Conservation (phyloP, 345 rosid genomes). For the Carallia pectinifolia region DNA sequence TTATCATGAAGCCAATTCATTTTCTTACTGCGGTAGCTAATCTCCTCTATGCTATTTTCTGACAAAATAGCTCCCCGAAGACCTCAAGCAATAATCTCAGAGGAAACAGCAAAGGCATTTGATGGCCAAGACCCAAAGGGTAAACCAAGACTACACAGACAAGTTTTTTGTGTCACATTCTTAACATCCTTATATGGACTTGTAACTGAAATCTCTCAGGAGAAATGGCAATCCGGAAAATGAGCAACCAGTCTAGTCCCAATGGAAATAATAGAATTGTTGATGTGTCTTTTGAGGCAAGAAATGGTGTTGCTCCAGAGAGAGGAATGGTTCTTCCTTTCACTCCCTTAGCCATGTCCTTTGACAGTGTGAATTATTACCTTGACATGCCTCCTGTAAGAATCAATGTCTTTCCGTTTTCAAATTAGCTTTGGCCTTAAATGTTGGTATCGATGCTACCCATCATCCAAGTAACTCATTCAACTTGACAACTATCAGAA, state of each 20-base stretch:
- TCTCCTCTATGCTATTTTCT: not conserved
- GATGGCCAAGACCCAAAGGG: slow-evolving; percentile 24
- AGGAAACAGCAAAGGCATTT: slow-evolving; percentile 43
- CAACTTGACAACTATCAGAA: not conserved
- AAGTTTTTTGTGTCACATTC: not conserved
- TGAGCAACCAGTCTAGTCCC: slow-evolving; percentile 20
- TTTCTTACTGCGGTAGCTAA: slow-evolving; percentile 7
- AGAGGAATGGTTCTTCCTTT: slow-evolving; percentile 86
- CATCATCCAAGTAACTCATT: no score
- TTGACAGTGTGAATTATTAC: slow-evolving; percentile 54
- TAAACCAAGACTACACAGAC: slow-evolving; percentile 24
- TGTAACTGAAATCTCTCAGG: slow-evolving; percentile 30
- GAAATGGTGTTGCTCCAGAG: slow-evolving; percentile 32
- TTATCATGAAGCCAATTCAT: no score
- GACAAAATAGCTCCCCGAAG: slow-evolving; percentile 53
- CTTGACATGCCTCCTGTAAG: slow-evolving; percentile 84
- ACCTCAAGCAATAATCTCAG: slow-evolving; percentile 53
- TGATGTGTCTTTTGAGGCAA: slow-evolving; percentile 24
- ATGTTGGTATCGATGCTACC: no score
- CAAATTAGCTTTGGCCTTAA: no score
- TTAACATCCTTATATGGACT: slow-evolving; percentile 1
- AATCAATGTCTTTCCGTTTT: not conserved
- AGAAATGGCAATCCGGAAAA: slow-evolving; percentile 36
- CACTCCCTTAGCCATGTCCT: slow-evolving; percentile 77
- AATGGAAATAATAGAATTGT: slow-evolving; percentile 22